A percentile compares a stretch with the other conserved stretches of the same genome.
Conservation (phyloP, 768 basidiomycete species). For the Auricularia heimuer region DNA sequence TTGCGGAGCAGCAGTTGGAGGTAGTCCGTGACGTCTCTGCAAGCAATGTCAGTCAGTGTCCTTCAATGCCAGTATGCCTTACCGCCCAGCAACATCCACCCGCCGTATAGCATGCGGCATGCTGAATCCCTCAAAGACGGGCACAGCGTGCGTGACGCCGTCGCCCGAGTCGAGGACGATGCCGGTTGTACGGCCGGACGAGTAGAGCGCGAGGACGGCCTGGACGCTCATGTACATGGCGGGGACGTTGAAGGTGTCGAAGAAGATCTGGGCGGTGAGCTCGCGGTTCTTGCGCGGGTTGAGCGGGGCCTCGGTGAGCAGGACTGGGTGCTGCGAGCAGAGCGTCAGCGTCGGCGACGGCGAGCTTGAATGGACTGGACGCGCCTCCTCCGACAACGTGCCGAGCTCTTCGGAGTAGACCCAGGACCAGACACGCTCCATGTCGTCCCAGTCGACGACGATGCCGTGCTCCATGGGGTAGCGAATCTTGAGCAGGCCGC, state of each 20-base stretch:
- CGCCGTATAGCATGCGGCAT: constrained; percentile 97
- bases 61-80: too few species aligned
- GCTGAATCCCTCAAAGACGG: constrained; percentile 97
- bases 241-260: constrained; percentile 99
- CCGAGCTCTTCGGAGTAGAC: constrained; percentile 94
- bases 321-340: constrained; percentile 74
- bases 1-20: constrained; percentile 90
- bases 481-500: constrained; percentile 93
- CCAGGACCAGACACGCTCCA: constrained; percentile 99
- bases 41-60: neutral
- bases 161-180: constrained; percentile 98
- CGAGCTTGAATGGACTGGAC: neutral
- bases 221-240: constrained; percentile 95
- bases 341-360: neutral
- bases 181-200: constrained; percentile 96
- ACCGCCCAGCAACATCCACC: constrained; percentile 95
- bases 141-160: constrained; percentile 97
- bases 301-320: constrained; percentile 93
- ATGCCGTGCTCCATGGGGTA: constrained; percentile 99
- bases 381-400: constrained; percentile 92
- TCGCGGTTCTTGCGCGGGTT: constrained; percentile 96
- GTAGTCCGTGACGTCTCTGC: constrained; percentile 92
- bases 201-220: constrained; percentile 96
- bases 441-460: constrained; percentile 99
- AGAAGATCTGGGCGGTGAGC: constrained; percentile 96